Base-by-base conservation (phyloP, 2,329 filamentous ascomycete species). In the Biscogniauxia sp. region DNA sequence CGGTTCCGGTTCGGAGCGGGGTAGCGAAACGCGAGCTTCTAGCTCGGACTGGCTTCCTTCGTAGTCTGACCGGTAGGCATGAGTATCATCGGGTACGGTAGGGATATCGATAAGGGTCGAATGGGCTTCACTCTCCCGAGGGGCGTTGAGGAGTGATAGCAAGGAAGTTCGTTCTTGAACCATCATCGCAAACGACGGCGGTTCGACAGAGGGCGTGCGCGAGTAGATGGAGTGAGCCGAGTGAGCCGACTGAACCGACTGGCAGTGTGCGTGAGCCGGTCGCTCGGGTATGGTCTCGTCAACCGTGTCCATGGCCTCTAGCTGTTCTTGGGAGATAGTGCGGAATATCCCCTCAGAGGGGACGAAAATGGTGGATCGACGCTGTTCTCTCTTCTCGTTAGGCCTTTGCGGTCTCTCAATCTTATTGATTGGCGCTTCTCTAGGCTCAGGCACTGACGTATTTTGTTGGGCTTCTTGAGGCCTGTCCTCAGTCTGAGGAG, bases 301-400 rank as follows among this genome's bases (percentile, higher is more conserved):
- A 7, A 66, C 62, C 26, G 66, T 72, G 59, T 79, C 75, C 59
- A 81, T 71, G 5, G 76, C 77, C 19, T 79, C 77, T 11, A 80
- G 78, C 60, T 84, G 82, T 61, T 82, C 76, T 64, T 85, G 80
- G 1, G 85, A 84, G 52, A 87, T 75, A 2, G 85, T 85, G 54
- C 83, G 82, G 70, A 89, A 88, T 58, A 86, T 84, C 54, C 86
- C 88, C 68, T 88, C 81, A 19, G 82, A 81, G 5, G 87, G 84
- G 13, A 85, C 82, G 66, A 89, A 84, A 57, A 87, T 80, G 45
- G 82, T 84, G 68, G 79, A 83, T 25, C 71, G 82, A 66, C 78
- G 81, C 59, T 74, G 77, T 67, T 73, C 79, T 63, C 61, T 66
- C 61, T 64, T 68, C 54, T 64, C 64, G 17, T 45, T 45, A 45